A percentile compares a stretch with the other conserved stretches of the same genome.
phyloP scores from a whole-genome alignment of 495 filamentous ascomycete species.

The Penicillium maclennaniae region DNA sequence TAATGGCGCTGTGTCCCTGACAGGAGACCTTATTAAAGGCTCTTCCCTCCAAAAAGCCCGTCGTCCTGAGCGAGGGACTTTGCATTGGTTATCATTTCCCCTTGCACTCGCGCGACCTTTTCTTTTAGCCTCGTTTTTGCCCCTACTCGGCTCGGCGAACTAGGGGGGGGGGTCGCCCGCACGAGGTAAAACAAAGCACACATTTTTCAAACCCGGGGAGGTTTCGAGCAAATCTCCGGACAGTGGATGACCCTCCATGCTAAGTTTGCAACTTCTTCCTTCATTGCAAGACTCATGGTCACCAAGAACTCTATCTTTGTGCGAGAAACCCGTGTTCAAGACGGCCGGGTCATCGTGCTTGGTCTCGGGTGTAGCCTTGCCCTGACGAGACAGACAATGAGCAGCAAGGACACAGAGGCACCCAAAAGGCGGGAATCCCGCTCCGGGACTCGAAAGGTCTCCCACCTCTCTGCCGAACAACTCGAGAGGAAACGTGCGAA shows the following conservation, averaged over 20 bases:
- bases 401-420: conserved; percentile 9
- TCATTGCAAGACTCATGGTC: conserved; percentile 16
- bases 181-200: not conserved
- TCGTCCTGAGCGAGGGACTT: not conserved
- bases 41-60: not conserved
- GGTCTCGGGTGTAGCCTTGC: conserved; percentile 1
- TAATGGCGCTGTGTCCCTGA: not conserved
- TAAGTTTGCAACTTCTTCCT: conserved; percentile 3
- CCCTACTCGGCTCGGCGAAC: conserved; percentile 12
- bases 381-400: conserved; percentile 16
- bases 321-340: conserved; percentile 7
- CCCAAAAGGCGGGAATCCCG: conserved; percentile 46
- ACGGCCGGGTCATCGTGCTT: conserved; percentile 1
- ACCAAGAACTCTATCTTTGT: conserved; percentile 9
- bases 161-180: conserved; percentile 1
- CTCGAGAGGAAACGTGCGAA: conserved; percentile 61
- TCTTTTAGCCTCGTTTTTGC: not conserved
- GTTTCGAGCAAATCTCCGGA: no score
- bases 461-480: conserved; percentile 54
- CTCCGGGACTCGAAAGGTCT: conserved; percentile 57
- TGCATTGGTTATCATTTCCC: conserved; percentile 2
- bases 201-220: not conserved
- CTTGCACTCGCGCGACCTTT: conserved; percentile 2
- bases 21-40: conserved; percentile 7
- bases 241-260: conserved; percentile 7